phyloP scores from a whole-genome alignment of 768 basidiomycete species.

The Termitomyces sp. region DNA sequence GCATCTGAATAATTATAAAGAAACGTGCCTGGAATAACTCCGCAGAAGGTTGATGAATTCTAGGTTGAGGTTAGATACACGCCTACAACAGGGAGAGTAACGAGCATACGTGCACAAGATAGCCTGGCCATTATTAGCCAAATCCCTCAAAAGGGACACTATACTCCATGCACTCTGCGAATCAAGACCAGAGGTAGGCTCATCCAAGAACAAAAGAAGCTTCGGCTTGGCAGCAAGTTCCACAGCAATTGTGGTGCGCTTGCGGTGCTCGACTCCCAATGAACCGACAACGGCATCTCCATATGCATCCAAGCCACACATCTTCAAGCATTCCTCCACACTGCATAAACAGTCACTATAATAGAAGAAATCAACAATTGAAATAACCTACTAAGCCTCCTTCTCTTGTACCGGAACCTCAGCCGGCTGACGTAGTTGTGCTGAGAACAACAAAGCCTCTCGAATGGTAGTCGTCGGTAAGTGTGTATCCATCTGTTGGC shows the following conservation, averaged over 20 bases:
- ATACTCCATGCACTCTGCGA: slow-evolving; percentile 88
- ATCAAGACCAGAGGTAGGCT: slow-evolving; percentile 86
- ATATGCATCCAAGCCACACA: slow-evolving; percentile 64
- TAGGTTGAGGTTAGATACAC: slow-evolving; percentile 10
- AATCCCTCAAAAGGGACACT: slow-evolving; percentile 64
- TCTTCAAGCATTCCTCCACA: slow-evolving; percentile 19
- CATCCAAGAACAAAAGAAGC: slow-evolving; percentile 81
- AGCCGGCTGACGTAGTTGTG: slow-evolving; percentile 70
- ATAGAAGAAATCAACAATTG: not conserved
- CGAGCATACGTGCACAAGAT: slow-evolving; percentile 77
- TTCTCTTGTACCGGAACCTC: slow-evolving; percentile 68
- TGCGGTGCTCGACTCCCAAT: slow-evolving; percentile 67
- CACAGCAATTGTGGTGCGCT: slow-evolving; percentile 83
- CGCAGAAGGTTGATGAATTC: slow-evolving; percentile 71
- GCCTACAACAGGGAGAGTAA: not conserved
- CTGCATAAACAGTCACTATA: not conserved
- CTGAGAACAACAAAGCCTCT: slow-evolving; percentile 78
- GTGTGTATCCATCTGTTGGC: slow-evolving; percentile 85
- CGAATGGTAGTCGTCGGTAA: slow-evolving; percentile 71
- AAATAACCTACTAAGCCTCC: slow-evolving; percentile 61
- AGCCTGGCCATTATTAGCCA: slow-evolving; percentile 80
- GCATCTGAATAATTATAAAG: not conserved
- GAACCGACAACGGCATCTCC: slow-evolving; percentile 69
- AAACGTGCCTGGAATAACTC: slow-evolving; percentile 63
- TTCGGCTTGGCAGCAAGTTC: slow-evolving; percentile 86